Evolutionary conservation across 352 stramenopile species (phyloP), one percentile per base, ranked within the genome.

Genomic region (Pythium phragmiticola): DNA sequence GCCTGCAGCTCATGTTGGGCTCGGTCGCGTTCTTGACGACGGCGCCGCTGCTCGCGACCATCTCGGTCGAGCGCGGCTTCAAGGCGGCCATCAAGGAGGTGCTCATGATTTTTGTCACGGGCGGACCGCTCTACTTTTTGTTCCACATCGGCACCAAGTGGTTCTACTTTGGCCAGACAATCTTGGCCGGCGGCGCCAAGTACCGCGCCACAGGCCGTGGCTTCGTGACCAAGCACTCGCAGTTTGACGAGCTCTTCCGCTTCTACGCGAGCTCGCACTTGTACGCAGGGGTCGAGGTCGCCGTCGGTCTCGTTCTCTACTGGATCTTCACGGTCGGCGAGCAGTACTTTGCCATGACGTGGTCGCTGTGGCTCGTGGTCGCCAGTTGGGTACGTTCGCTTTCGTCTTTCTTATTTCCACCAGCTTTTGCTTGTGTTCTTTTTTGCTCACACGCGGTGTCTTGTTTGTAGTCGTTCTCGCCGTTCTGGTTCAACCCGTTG

Each of bases 61-160:
- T 99, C 63, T 98, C 95, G 46, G 96, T 99, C 11, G 97, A 99
- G 70, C 91, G 96, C 60, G 97, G 97, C n/a, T 98, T 99, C 78
- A 95, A 95, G 68, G 87, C 90, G 13, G 97, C 95, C 50, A 57
- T 97, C 48, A 96, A 88, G 58, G 84, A 95, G 60, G 92, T 98
- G 30, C 73, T 98, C 30, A 94, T 98, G 72, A 97, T 99, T 43
- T 94, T 99, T 56, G 84, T 98, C 17, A 99, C 96, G 39, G 97
- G 97, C 48, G 97, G 97, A 1, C 97, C 97, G 47, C 80, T 99
- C 19, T 99, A 99, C 80, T 99, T 99, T 71, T 91, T 99, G 73
- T 99, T 99, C 82, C 97, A 99, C 76, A 99, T 99, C 63, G 97
- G 98, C 66, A 99, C 97, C 21, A 98, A 99, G 68, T 98, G 96